Evolutionary conservation across 148 eudicot species (phyloP).

Genomic region (Talinum fruticosum): DNA sequence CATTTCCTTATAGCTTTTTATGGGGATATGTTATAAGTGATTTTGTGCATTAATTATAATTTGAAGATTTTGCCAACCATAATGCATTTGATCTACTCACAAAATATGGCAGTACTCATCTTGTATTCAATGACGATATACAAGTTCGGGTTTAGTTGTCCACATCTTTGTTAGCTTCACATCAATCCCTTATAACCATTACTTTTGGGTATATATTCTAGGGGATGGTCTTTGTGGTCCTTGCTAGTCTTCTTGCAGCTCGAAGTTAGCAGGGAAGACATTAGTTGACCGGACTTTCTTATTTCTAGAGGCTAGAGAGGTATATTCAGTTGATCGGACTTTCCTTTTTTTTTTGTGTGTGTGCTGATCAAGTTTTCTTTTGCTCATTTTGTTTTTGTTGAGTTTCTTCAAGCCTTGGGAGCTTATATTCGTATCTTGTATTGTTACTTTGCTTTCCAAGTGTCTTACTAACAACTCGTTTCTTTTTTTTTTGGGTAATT

Average conservation of each 20-base stretch:
- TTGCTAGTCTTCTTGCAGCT: constrained; percentile 79
- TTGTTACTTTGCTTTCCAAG: neutral
- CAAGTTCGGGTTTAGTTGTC: constrained; percentile 48
- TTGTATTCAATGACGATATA: constrained; percentile 96
- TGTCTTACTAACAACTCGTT: neutral
- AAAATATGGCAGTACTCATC: constrained; percentile 81
- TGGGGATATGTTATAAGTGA: neutral
- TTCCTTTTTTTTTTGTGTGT: neutral
- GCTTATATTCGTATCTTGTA: neutral
- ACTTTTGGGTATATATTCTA: constrained; percentile 20
- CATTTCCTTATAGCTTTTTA: neutral
- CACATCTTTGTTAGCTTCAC: neutral
- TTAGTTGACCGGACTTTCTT: constrained; percentile 80
- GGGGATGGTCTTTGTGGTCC: constrained; percentile 98
- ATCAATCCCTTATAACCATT: neutral
- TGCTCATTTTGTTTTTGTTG: neutral
- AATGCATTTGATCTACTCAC: constrained; percentile 87
- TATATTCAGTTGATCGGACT: constrained; percentile 8
- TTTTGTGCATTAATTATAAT: constrained; percentile 40
- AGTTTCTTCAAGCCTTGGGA: neutral
- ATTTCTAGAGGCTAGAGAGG: constrained; percentile 98
- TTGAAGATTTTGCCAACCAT: constrained; percentile 98
- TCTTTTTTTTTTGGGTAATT: neutral
- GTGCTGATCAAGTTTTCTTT: neutral
- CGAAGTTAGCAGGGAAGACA: constrained; percentile 63